Evolutionary conservation across 768 basidiomycete species (phyloP).

Genomic region (Mycena epipterygia): DNA sequence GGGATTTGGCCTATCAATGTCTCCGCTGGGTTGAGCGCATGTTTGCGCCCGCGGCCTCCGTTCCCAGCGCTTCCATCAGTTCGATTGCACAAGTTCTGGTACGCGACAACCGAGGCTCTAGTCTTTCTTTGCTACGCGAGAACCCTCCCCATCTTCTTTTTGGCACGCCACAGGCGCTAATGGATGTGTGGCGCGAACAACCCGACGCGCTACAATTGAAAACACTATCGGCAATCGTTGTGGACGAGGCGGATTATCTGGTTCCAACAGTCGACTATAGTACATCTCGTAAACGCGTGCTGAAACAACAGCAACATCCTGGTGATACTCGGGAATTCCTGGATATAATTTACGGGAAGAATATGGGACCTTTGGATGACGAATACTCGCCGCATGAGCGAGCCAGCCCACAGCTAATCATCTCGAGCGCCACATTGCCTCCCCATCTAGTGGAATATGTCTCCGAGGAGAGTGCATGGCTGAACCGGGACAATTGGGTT

Average conservation of each 20-base stretch:
- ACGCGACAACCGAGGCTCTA: slow-evolving; percentile 60
- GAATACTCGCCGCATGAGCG: slow-evolving; percentile 33
- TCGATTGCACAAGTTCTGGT: slow-evolving; percentile 73
- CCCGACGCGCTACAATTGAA: slow-evolving; percentile 58
- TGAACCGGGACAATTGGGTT: slow-evolving; percentile 58
- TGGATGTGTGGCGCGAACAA: slow-evolving; percentile 66
- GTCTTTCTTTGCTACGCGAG: slow-evolving; percentile 53
- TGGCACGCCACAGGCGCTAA: slow-evolving; percentile 76
- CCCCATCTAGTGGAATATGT: slow-evolving; percentile 67
- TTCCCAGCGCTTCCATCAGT: slow-evolving; percentile 49
- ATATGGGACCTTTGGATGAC: background rate
- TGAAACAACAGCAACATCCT: slow-evolving; percentile 65
- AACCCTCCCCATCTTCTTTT: slow-evolving; percentile 77
- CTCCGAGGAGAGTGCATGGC: slow-evolving; percentile 71
- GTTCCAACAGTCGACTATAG: slow-evolving; percentile 60
- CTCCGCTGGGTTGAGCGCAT: slow-evolving; percentile 74
- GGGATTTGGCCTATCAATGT: slow-evolving; percentile 78
- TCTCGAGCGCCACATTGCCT: slow-evolving; percentile 81
- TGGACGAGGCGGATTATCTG: slow-evolving; percentile 85
- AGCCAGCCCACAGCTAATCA: slow-evolving; percentile 67
- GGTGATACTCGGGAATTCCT: slow-evolving; percentile 72
- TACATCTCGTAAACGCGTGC: slow-evolving; percentile 48
- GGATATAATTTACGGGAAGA: slow-evolving; percentile 62
- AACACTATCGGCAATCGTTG: slow-evolving; percentile 69
- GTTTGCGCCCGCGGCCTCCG: slow-evolving; percentile 47